Evolutionary conservation across 768 basidiomycete species (phyloP), one percentile per base, ranked within the genome.

Genomic region (Russula emetica): DNA sequence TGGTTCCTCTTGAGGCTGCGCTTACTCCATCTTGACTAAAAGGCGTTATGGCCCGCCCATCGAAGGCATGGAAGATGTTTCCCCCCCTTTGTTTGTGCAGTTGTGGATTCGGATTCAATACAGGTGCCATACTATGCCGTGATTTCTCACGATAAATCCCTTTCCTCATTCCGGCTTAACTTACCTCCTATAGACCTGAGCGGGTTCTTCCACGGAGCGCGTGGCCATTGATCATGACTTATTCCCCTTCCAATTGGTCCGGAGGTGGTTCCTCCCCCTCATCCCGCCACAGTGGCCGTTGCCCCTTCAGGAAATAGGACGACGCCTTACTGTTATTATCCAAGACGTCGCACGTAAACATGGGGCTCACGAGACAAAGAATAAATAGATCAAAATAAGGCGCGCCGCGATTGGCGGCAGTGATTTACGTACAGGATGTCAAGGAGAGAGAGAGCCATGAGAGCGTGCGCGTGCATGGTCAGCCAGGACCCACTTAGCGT

Each of bases 381-480:
- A 62, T 8, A 38, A 36, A 26, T 16, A 38, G 40, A 28, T 22
- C 10, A 47, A 22, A 47, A 47, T 47, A 47, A 10, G 42, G 9
- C 20, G 2, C n/a, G 6, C 38, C 38, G 14, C 38, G 38, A 16
- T 40, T 40, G 38, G 6, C 6, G 45, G 45, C 42, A 22, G n/a
- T 30, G 2, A 24, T 28, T 47, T 55, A 62, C 54, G 53, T 61
- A 62, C 47, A 16, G 47, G 6, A 40, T 40, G 54, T 56, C 61
- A 62, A 56, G 52, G 34, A 36, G 6, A 55, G 22, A 14, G 34
- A 5, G 18, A 11, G 7, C 8, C 18, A 38, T n/a, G 44, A 10
- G n/a, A n/a, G 45, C 45, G 45, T 47, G 45, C 44, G n/a, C 16
- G 20, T 44, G 44, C 42, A 44, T 11, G 44, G n/a, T 22, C 20